Conservation (phyloP, 345 rosid species). For the Hibiscus mutabilis region DNA sequence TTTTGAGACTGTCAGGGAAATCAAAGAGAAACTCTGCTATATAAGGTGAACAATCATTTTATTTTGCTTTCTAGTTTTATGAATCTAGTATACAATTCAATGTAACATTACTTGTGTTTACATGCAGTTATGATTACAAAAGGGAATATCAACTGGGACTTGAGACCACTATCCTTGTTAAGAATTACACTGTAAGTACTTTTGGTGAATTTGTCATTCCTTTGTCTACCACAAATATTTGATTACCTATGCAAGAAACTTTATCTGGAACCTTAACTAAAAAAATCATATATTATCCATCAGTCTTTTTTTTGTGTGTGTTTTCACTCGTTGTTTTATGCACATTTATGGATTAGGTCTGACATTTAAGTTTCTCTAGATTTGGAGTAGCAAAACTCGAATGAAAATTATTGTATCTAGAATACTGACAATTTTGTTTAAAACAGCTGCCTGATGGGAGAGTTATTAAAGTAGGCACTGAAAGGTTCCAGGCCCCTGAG, state of each 20-base stretch:
- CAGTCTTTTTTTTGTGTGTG: neutral
- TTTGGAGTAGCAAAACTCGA: neutral
- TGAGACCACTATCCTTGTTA: constrained; percentile 94
- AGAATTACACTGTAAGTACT: constrained; percentile 66
- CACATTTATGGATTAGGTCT: neutral
- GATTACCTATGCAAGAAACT: neutral
- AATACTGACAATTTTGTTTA: neutral
- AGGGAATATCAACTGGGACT: constrained; percentile 90
- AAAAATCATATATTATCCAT: neutral
- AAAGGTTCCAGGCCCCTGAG: constrained; percentile 97
- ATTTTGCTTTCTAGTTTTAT: neutral
- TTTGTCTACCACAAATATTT: neutral
- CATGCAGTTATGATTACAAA: constrained; percentile 86
- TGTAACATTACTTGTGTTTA: constrained; percentile 12
- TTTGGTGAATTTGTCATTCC: neutral
- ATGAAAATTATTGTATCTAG: neutral
- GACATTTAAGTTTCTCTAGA: neutral
- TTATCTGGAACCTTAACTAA: neutral
- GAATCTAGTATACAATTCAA: neutral
- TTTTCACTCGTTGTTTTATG: neutral
- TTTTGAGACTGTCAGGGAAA: constrained; percentile 94
- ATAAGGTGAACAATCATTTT: constrained; percentile 43
- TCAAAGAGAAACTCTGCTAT: constrained; percentile 96
- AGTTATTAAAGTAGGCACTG: constrained; percentile 95
- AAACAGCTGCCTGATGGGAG: constrained; percentile 96